phyloP scores from a whole-genome alignment of 306 rosid species.

The Acacia confusa region DNA sequence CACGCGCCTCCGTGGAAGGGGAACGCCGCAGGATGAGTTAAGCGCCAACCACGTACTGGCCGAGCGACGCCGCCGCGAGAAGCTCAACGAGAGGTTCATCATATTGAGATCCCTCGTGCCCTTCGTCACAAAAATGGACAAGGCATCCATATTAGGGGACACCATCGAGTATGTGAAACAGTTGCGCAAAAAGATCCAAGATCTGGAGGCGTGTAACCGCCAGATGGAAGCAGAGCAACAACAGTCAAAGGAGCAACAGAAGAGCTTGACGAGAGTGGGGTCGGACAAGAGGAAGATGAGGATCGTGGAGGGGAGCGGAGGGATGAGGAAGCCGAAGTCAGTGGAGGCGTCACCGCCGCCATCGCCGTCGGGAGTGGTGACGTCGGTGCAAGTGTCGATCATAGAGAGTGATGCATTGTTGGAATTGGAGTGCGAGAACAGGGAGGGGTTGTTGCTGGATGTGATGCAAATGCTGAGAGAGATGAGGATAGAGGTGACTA shows the following conservation, averaged over 20 bases:
- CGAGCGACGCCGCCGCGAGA: conserved; percentile 79
- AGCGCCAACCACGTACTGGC: conserved; percentile 87
- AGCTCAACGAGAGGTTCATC: conserved; percentile 81
- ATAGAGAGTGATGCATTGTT: conserved; percentile 83
- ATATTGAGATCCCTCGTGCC: conserved; percentile 81
- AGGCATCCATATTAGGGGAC: conserved; percentile 88
- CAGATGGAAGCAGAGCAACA: conserved; percentile 46
- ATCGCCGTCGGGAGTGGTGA: not conserved
- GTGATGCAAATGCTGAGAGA: conserved; percentile 72
- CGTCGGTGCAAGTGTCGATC: conserved; percentile 79
- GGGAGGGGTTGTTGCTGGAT: conserved; percentile 80
- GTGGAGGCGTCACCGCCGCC: conserved; percentile 26
- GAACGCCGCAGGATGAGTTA: conserved; percentile 71
- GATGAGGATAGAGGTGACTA: conserved; percentile 67
- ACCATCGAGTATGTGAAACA: conserved; percentile 91
- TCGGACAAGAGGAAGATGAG: conserved; percentile 69
- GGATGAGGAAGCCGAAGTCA: conserved; percentile 40
- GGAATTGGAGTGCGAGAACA: conserved; percentile 75
- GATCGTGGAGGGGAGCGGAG: conserved; percentile 60
- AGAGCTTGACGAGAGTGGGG: conserved; percentile 39
- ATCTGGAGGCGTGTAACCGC: conserved; percentile 64
- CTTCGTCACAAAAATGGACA: conserved; percentile 92
- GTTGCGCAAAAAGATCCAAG: conserved; percentile 66
- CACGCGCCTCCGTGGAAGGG: conserved; percentile 47
- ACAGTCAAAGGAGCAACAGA: conserved; percentile 30